Base-by-base conservation (phyloP, 73 alveolate species). In the Paramecium pentaurelia region DNA sequence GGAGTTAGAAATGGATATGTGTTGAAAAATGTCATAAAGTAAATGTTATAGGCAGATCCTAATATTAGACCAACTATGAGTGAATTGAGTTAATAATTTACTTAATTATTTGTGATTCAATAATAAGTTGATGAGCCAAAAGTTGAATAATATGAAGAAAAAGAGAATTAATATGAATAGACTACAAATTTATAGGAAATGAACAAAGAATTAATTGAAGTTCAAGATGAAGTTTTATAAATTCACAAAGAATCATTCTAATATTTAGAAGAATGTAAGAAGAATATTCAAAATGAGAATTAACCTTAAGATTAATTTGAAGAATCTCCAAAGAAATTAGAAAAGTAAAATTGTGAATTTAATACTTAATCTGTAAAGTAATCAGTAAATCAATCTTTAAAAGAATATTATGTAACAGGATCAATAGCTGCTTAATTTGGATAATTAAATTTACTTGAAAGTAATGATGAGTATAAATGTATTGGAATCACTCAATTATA, bases 351-450 rank as follows among this genome's bases (percentile, higher is more conserved):
- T 6, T 5, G 9, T 1, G 84, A 64, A 60, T 12, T 49, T 14
- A 49, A 49, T 22, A 16, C 16, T 5, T 42, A 28, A 28, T 34
- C 51, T 6, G 47, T 64, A 9, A 64, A 64, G 30, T 64, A 28
- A 27, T 64, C 84, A 64, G 84, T 64, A 22, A 64, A 28, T 64
- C 30, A 64, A 64, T 64, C 84, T 8, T 2, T 64, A 3, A 73
- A 73, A 73, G 87, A 73, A 11, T 73, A 73, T 40, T 73, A 73
- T 73, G 87, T 73, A 16, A 16, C 87, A 30, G 87, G 87, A 73
- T 73, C 87, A 16, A 73, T 73, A 30, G 60, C 60, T 34, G 87
- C 87, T 37, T 40, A 73, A 73, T 73, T 73, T 40, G 60, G 60
- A 36, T 22, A 73, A 73, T 73, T 54, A 54, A n/a, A 18, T 22